These are phyloP conservation scores for Crepidotus variabilis DNA, from an alignment of 768 basidiomycete species.

Conservation along the genomic window DNA sequence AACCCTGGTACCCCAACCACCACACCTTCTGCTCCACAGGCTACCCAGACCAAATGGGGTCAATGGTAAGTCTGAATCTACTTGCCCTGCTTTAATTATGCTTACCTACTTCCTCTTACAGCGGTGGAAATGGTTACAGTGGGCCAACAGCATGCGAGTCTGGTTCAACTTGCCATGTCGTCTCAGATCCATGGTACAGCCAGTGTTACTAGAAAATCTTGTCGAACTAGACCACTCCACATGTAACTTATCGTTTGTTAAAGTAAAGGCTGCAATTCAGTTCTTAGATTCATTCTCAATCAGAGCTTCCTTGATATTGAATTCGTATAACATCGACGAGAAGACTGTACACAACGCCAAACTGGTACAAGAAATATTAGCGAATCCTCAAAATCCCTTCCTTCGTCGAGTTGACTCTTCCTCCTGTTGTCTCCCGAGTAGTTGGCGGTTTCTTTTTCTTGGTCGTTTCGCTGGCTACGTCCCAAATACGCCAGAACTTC, in stretches of 20 bases:
- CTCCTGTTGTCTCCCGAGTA: slow-evolving; percentile 28
- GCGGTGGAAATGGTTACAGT: slow-evolving; percentile 17
- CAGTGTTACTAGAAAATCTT: slow-evolving; percentile 11
- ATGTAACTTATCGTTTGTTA: too few relatives aligned
- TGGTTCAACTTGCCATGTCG: slow-evolving; percentile 8
- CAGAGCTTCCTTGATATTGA: too few relatives aligned
- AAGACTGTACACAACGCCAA: too few relatives aligned
- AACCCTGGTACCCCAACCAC: slow-evolving; percentile 12
- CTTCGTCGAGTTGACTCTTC: slow-evolving; percentile 42
- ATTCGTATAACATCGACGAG: too few relatives aligned
- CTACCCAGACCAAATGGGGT: slow-evolving; percentile 27
- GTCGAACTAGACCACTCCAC: too few relatives aligned
- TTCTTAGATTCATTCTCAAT: not conserved
- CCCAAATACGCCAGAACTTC: slow-evolving; percentile 94
- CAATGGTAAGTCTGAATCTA: slow-evolving; percentile 24
- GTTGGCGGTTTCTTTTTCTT: slow-evolving; percentile 51
- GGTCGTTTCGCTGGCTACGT: slow-evolving; percentile 39
- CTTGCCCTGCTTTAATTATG: not conserved
- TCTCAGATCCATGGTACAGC: slow-evolving; percentile 12
- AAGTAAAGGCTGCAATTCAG: too few relatives aligned
- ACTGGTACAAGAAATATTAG: slow-evolving; percentile 6
- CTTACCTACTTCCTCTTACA: slow-evolving; percentile 3
- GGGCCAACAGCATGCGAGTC: slow-evolving; percentile 15
- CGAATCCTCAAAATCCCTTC: slow-evolving; percentile 48
- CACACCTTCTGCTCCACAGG: slow-evolving; percentile 14